Evolutionary conservation across 225 moss, liverwort and hornwort genomes (phyloP).

Genomic region (Ulota crispa): DNA sequence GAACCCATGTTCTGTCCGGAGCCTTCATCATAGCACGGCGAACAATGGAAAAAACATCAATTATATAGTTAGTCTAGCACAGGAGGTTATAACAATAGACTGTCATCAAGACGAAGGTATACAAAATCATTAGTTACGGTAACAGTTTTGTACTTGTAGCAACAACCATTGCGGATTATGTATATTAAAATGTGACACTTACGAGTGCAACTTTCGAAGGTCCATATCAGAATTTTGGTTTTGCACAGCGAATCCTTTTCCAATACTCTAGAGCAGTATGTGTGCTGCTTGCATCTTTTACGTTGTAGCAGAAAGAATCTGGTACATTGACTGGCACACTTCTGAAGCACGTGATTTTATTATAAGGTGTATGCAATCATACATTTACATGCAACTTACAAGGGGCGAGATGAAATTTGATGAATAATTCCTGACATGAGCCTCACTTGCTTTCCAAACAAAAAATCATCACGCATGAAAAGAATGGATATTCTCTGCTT

Average conservation of each 20-base stretch:
- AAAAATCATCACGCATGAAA: background rate
- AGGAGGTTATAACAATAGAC: constrained; percentile 6
- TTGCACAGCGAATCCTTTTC: background rate
- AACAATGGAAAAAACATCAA: background rate
- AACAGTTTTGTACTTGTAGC: constrained; percentile 37
- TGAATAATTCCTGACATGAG: background rate
- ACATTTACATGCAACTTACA: background rate
- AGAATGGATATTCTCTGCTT: background rate
- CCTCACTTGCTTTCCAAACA: background rate
- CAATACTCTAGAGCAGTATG: background rate
- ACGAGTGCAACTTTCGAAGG: constrained; percentile 1
- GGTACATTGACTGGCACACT: background rate
- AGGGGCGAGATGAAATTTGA: background rate
- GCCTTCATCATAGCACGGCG: constrained; percentile 19
- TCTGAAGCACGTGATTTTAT: background rate
- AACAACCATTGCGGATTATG: constrained; percentile 39
- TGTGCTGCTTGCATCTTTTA: background rate
- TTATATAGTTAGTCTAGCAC: constrained; percentile 5
- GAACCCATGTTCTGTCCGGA: constrained; percentile 44
- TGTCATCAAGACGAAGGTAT: constrained; percentile 13
- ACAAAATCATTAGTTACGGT: constrained; percentile 9
- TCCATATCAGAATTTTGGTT: background rate
- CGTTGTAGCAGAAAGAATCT: background rate
- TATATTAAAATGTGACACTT: constrained; percentile 25
- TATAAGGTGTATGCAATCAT: background rate